A percentile compares a stretch with the other conserved stretches of the same genome.
These are phyloP conservation scores for Aspergillus brunneoviolaceus DNA, from an alignment of 2,329 filamentous ascomycete genomes.

Conservation along the genomic window DNA sequence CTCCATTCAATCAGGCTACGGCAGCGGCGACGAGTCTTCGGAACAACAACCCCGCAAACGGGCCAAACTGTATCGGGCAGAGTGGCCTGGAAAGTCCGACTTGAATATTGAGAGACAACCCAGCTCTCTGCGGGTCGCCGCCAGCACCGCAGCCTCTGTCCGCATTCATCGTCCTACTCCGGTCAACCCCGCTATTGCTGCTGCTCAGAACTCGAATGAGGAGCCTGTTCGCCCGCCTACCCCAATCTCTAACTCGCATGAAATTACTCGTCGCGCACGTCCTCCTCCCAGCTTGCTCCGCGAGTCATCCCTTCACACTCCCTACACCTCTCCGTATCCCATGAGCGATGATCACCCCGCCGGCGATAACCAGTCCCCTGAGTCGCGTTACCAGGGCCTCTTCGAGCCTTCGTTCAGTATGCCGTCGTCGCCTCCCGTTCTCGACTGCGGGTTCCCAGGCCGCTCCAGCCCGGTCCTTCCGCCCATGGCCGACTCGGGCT, in stretches of 20 bases:
- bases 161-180: slow-evolving; percentile 75
- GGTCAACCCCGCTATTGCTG: slow-evolving; percentile 39
- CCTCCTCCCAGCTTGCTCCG: slow-evolving; percentile 56
- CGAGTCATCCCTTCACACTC: slow-evolving; percentile 57
- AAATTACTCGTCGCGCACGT: slow-evolving; percentile 32
- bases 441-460: slow-evolving; percentile 62
- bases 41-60: slow-evolving; percentile 70
- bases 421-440: slow-evolving; percentile 84
- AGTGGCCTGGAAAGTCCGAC: slow-evolving; percentile 68
- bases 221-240: slow-evolving; percentile 50
- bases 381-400: slow-evolving; percentile 50
- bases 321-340: slow-evolving; percentile 45
- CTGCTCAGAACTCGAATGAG: slow-evolving; percentile 36
- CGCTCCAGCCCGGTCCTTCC: slow-evolving; percentile 78
- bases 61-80: slow-evolving; percentile 71
- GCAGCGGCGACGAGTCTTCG: slow-evolving; percentile 66
- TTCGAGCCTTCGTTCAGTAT: slow-evolving; percentile 75
- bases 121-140: slow-evolving; percentile 83
- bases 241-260: slow-evolving; percentile 39
- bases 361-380: slow-evolving; percentile 52
- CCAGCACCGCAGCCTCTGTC: slow-evolving; percentile 84
- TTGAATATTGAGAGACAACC: slow-evolving; percentile 66
- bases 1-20: slow-evolving; percentile 59
- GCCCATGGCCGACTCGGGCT: slow-evolving; percentile 71
- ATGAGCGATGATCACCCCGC: slow-evolving; percentile 36